Evolutionary conservation across 805 yeast genomes (phyloP).

Genomic region (Ogataea ramenticola): DNA sequence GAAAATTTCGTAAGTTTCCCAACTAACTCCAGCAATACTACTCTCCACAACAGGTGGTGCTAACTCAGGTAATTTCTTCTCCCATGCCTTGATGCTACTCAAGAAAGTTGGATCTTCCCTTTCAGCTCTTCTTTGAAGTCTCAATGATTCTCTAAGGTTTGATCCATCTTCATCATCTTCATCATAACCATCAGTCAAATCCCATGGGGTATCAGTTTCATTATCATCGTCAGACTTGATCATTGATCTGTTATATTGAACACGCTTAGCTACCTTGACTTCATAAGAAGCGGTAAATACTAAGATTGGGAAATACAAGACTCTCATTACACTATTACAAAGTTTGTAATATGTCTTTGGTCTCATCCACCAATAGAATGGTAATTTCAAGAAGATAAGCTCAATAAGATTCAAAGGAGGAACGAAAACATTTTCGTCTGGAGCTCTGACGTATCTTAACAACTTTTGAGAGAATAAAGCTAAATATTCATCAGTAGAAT

Average conservation of each 20-base stretch:
- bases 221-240: constrained; percentile 72
- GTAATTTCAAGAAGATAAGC: constrained; percentile 39
- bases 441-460: constrained; percentile 77
- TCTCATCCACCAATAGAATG: constrained; percentile 30
- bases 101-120: constrained; percentile 59
- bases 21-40: constrained; percentile 45
- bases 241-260: constrained; percentile 59
- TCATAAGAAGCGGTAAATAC: constrained; percentile 57
- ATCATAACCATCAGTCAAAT: constrained; percentile 66
- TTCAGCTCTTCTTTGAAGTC: constrained; percentile 57
- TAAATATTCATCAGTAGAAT: constrained; percentile 79
- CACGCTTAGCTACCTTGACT: constrained; percentile 57
- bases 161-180: constrained; percentile 26
- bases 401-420: constrained; percentile 82
- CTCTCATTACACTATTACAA: constrained; percentile 51
- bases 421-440: constrained; percentile 77
- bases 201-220: constrained; percentile 76
- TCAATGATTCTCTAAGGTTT: constrained; percentile 30
- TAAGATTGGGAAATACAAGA: constrained; percentile 64
- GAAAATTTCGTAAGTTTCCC: constrained; percentile 57
- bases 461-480: constrained; percentile 83
- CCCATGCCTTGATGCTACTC: constrained; percentile 45
- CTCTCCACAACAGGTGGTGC: constrained; percentile 59
- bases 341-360: constrained; percentile 27
- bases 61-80: constrained; percentile 35